A percentile compares a stretch with the other conserved stretches of the same genome.
These are phyloP conservation scores for Wickerhamiella azymoides DNA, from an alignment of 805 yeast genomes.

Conservation along the genomic window DNA sequence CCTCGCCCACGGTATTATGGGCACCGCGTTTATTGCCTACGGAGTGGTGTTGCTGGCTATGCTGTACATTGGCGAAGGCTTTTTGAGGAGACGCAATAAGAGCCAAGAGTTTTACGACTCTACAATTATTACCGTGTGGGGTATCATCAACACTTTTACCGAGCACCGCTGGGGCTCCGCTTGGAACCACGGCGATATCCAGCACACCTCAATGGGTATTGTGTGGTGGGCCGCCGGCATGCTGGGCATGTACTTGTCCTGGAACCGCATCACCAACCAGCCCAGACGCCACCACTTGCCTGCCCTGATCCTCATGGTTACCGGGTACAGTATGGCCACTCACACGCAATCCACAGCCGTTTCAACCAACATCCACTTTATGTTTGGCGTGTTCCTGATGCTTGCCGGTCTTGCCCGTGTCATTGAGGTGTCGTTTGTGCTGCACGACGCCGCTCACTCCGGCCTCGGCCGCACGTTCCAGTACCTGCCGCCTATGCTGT, in stretches of 20 bases:
- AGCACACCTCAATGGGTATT: constrained; percentile 93
- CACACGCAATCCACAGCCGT: constrained; percentile 65
- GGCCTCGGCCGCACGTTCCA: constrained; percentile 59
- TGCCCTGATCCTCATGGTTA: constrained; percentile 63
- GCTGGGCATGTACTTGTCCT: constrained; percentile 63
- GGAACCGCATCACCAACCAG: constrained; percentile 34
- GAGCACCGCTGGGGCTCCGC: constrained; percentile 94
- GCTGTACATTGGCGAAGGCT: constrained; percentile 55
- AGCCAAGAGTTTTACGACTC: constrained; percentile 84
- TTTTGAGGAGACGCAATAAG: constrained; percentile 29
- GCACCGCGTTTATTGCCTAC: constrained; percentile 68
- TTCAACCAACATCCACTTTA: constrained; percentile 74
- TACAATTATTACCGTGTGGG: constrained; percentile 71
- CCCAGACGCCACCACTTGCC: constrained; percentile 65
- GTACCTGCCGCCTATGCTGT: constrained; percentile 69
- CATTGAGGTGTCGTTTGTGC: constrained; percentile 64
- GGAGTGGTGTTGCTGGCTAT: constrained; percentile 59
- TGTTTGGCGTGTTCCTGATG: constrained; percentile 75
- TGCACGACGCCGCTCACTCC: constrained; percentile 35
- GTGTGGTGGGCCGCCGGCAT: constrained; percentile 94
- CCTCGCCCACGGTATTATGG: constrained; percentile 95
- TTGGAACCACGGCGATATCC: constrained; percentile 90
- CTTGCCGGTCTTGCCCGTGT: constrained; percentile 64
- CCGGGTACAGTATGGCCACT: constrained; percentile 91
- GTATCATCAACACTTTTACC: constrained; percentile 85